These are phyloP conservation scores for Cladosporium sp. DNA, from an alignment of 2,329 filamentous ascomycete genomes.

Conservation along the genomic window DNA sequence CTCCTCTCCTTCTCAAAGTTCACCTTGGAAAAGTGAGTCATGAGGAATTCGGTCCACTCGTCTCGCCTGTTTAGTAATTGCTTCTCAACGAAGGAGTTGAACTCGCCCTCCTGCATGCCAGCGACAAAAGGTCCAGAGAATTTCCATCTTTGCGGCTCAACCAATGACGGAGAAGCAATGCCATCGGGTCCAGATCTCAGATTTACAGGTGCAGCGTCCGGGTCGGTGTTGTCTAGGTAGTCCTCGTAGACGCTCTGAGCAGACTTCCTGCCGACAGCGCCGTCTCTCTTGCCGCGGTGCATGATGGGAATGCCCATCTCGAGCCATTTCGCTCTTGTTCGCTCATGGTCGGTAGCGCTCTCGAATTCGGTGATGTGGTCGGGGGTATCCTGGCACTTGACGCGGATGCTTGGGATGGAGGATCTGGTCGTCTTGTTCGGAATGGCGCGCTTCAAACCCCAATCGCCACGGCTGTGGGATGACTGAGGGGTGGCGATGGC, in stretches of 20 bases:
- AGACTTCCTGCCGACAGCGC: constrained; percentile 13
- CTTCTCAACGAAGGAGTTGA: constrained; percentile 47
- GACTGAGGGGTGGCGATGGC: constrained; percentile 71
- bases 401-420: constrained; percentile 65
- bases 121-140: constrained; percentile 56
- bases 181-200: constrained; percentile 18
- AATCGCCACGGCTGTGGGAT: constrained; percentile 75
- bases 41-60: constrained; percentile 30
- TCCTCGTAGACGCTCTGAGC: constrained; percentile 37
- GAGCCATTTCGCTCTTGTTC: constrained; percentile 80
- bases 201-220: constrained; percentile 18
- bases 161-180: background rate
- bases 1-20: constrained; percentile 15
- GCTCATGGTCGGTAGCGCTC: constrained; percentile 73
- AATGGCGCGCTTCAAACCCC: constrained; percentile 84
- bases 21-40: constrained; percentile 19
- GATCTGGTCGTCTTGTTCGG: constrained; percentile 70
- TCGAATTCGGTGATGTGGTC: constrained; percentile 88
- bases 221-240: constrained; percentile 40
- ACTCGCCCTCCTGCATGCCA: constrained; percentile 52
- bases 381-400: constrained; percentile 74
- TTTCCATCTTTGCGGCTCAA: constrained; percentile 47
- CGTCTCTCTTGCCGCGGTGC: constrained; percentile 27
- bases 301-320: constrained; percentile 72
- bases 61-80: constrained; percentile 34